These are phyloP conservation scores for Claviceps lovelessii DNA, from an alignment of 2,329 filamentous ascomycete genomes.

Conservation along the genomic window DNA sequence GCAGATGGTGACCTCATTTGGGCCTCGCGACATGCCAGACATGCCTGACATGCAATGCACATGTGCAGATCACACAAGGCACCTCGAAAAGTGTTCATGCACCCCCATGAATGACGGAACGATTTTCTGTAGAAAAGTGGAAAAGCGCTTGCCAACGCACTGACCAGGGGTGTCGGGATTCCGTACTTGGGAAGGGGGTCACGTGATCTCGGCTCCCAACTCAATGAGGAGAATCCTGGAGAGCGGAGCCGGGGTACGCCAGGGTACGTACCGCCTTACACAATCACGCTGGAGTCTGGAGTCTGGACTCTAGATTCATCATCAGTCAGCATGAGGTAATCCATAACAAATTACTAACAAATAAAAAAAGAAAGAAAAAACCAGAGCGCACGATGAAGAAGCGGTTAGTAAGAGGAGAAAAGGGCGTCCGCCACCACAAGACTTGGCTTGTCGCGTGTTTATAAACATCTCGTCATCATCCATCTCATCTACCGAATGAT, in stretches of 20 bases:
- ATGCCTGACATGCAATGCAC: not conserved
- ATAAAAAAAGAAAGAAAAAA: not conserved
- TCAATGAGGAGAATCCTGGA: not conserved
- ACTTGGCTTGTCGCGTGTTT: not conserved
- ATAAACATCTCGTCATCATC: constrained; percentile 6
- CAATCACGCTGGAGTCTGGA: not conserved
- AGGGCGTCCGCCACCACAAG: not conserved
- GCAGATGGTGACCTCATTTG: not conserved
- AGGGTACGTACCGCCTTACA: not conserved
- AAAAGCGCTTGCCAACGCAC: not conserved
- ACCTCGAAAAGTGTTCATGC: not conserved
- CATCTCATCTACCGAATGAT: not conserved
- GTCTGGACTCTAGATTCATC: not conserved
- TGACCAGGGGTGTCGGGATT: not conserved
- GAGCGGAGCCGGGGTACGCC: not conserved
- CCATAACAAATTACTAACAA: not conserved
- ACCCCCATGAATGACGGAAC: not conserved
- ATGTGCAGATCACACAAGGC: not conserved
- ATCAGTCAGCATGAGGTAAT: constrained; percentile 4
- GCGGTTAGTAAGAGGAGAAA: constrained; percentile 1
- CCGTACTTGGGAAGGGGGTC: not conserved
- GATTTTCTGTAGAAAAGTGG: not conserved
- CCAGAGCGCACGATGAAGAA: constrained; percentile 3
- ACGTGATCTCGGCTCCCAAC: not conserved
- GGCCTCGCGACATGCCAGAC: not conserved